These are phyloP conservation scores for Colletotrichum truncatum DNA, from an alignment of 2,329 filamentous ascomycete species.

Conservation along the genomic window DNA sequence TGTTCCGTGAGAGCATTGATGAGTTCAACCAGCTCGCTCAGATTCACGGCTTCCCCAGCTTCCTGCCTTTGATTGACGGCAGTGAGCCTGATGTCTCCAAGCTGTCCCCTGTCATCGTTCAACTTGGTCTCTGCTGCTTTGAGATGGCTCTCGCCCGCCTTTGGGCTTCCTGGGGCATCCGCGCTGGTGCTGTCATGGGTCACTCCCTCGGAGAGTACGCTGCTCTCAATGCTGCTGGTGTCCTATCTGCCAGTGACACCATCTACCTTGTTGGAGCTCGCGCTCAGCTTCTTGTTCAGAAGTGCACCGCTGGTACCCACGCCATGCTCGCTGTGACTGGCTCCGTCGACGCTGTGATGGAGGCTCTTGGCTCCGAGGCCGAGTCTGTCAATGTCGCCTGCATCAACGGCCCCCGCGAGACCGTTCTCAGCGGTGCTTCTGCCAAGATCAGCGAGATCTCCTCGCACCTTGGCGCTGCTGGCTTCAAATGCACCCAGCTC, in stretches of 20 bases:
- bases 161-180: conserved; percentile 66
- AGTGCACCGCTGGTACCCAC: conserved; percentile 74
- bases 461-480: conserved; percentile 39
- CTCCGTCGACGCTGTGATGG: conserved; percentile 60
- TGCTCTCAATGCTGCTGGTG: conserved; percentile 75
- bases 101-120: conserved; percentile 59
- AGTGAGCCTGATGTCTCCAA: conserved; percentile 50
- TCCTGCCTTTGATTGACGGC: conserved; percentile 59
- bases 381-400: conserved; percentile 67
- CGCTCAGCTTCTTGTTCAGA: conserved; percentile 70
- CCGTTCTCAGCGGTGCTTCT: conserved; percentile 68
- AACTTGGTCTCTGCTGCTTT: conserved; percentile 63
- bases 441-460: conserved; percentile 55
- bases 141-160: conserved; percentile 66
- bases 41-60: conserved; percentile 64
- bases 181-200: conserved; percentile 63
- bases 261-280: conserved; percentile 76
- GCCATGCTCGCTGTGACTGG: conserved; percentile 62
- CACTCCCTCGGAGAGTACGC: conserved; percentile 80
- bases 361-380: conserved; percentile 55
- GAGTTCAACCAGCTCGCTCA: conserved; percentile 64
- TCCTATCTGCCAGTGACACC: conserved; percentile 75
- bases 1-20: conserved; percentile 62
- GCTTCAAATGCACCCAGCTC: conserved; percentile 54
- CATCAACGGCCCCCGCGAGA: conserved; percentile 79